Base-by-base conservation (phyloP, 1,284 basidiomycete species). In the Ceratorhiza oryzae-sativae region DNA sequence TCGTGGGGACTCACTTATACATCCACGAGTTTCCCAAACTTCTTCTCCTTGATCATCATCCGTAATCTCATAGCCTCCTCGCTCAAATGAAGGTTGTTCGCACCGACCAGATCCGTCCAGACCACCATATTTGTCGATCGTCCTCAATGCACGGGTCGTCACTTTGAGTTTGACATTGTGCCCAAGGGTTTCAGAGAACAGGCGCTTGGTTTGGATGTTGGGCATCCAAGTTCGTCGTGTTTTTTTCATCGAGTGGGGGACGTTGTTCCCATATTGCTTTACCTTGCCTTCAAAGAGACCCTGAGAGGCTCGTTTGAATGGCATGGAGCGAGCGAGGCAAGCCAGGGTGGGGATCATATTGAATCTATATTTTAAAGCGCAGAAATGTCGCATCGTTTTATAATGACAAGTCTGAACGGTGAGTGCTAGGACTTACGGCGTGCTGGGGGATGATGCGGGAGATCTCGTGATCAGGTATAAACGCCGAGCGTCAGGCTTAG, bases 171-270 rank as follows among this genome's bases (percentile, higher is more conserved):
- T 83, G 3, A 95, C 76, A 10, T 73, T 82, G 65, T 84, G 79
- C 34, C 84, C 86, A 49, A 94, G 79, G 1, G 87, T 80, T 18
- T 91, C 89, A 8, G 90, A 93, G 75, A 82, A 85, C 56, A 94
- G 76, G 1, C 87, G 86, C 79, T 93, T 93, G 72, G 82, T 82
- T 76, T 94, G 92, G 20, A 93, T 84, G 80, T 97, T 97, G 27
- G 95, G 93, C 30, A 93, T 83, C 95, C 95, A 97, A 53, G 88
- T 87, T 53, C 95, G 84, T 61, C 92, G 89, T n/a, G 95, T 96
- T 83, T 96, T 96, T 80, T 91, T 87, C 79, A 92, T 89, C 25
- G 94, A 97, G 80, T 93, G 91, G 0, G 95, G 94, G 63, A 96
- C 92, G 78, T 91, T 95, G 85, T 97, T 95, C 45, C 95, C 95